Base-by-base conservation (phyloP, 2,329 filamentous ascomycete species). In the Colletotrichum tanaceti region DNA sequence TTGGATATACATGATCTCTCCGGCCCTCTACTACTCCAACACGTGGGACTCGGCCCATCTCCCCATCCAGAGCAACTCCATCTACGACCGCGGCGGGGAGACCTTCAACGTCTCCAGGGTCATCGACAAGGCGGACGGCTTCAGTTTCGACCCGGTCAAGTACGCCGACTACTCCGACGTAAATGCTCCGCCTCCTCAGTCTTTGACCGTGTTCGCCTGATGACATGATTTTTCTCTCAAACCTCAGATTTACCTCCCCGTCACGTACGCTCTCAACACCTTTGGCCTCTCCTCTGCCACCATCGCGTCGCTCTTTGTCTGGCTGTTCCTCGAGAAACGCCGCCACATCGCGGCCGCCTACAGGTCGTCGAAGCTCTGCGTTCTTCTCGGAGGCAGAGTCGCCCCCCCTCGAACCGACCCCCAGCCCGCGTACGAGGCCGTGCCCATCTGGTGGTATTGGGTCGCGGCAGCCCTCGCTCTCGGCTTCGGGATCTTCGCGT, bases 261-360 rank as follows among this genome's bases (percentile, higher is more conserved):
- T 77, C 1, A 80, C 78, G 0, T 80, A 79, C 52, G 79, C 78
- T 0, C 82, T 85, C 0, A 84, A 83, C 4, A 83, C 82, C 0
- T 87, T 86, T 67, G 84, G 85, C 2, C 78, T 87, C 2, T 82
- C 82, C 1, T 87, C 87, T 63, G 85, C 85, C 5, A 82, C 83
- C 14, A 80, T 87, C 32, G 81, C 83, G 0, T 77, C 76, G 0
- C 73, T 78, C 0, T 76, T 78, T 16, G 72, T 77, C 9, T 78
- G 76, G 76, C 63, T 77, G 2, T 72, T 74, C 9, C 72, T 78
- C 0, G 76, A 78, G 61, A 77, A 77, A 63, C 74, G 76, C 0
- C 63, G 71, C 3, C 75, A 72, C 13, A 67, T 78, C 4, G 53
- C 52, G 3, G 50, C 60, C 1, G 52, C 61, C 0, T 61, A 58